phyloP scores from a whole-genome alignment of 257 asterid genomes.

The Jasminum sambac region DNA sequence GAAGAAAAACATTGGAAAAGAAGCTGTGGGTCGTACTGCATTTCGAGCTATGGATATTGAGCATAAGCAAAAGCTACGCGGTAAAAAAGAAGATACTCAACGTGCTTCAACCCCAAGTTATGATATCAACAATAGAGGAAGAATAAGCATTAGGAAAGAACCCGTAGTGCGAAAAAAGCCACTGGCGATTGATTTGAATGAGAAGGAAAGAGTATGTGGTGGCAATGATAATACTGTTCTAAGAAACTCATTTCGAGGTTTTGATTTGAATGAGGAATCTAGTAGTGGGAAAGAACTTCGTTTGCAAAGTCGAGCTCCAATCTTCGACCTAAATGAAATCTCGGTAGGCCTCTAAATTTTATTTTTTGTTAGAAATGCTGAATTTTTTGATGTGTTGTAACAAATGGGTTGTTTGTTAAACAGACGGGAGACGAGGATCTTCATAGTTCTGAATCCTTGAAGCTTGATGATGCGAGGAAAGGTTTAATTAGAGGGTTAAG shows the following conservation, averaged over 20 bases:
- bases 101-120: conserved; percentile 15
- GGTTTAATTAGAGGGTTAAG: conserved; percentile 45
- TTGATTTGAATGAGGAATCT: conserved; percentile 59
- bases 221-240: conserved; percentile 36
- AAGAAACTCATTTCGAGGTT: conserved; percentile 24
- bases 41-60: conserved; percentile 27
- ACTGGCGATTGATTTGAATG: conserved; percentile 35
- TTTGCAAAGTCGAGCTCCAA: conserved; percentile 58
- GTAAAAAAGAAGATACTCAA: conserved; percentile 31
- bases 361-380: neutral
- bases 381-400: neutral
- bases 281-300: conserved; percentile 42
- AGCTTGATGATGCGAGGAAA: conserved; percentile 48
- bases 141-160: conserved; percentile 37
- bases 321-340: conserved; percentile 78
- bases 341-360: conserved; percentile 45
- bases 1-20: conserved; percentile 37
- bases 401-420: conserved; percentile 2
- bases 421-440: conserved; percentile 78
- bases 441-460: conserved; percentile 33
- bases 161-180: conserved; percentile 6
- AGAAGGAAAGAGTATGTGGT: conserved; percentile 37
- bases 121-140: conserved; percentile 39
- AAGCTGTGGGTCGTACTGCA: conserved; percentile 20
- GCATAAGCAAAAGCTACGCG: conserved; percentile 31